These are phyloP conservation scores for Vigna mungo DNA, from an alignment of 306 rosid species.

Conservation along the genomic window DNA sequence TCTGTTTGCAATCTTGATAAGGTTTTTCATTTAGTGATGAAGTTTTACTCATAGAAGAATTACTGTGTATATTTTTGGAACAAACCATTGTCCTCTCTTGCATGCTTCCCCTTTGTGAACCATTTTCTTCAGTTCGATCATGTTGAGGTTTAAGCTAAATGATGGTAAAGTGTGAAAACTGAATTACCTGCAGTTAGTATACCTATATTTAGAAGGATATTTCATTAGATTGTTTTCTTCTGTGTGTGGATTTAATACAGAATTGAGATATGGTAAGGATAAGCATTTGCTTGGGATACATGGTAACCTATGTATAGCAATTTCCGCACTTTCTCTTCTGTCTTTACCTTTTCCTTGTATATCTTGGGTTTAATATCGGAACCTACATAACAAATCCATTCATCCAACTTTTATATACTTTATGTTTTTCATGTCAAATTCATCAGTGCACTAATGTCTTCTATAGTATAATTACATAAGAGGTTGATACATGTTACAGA, in stretches of 20 bases:
- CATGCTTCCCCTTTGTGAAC: conserved; percentile 15
- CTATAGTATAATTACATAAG: conserved; percentile 10
- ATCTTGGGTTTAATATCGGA: background rate
- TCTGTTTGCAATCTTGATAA: conserved; percentile 23
- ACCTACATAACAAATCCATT: background rate
- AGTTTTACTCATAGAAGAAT: background rate
- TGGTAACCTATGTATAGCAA: background rate
- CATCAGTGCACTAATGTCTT: background rate
- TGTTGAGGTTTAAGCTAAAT: conserved; percentile 25
- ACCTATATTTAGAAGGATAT: conserved; percentile 8
- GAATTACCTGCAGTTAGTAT: background rate
- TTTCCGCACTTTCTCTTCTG: background rate
- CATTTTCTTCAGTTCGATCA: background rate
- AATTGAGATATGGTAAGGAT: conserved; percentile 1
- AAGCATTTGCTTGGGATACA: background rate
- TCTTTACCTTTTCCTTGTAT: background rate
- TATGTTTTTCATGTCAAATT: conserved; percentile 12
- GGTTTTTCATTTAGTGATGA: conserved; percentile 24
- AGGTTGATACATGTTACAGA: conserved; percentile 2
- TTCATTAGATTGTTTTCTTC: background rate
- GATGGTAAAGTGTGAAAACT: conserved; percentile 1
- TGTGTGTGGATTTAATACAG: background rate
- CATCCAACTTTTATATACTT: background rate
- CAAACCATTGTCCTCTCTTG: conserved; percentile 6
- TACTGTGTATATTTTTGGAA: conserved; percentile 3